Evolutionary conservation across 768 basidiomycete species (phyloP).

Genomic region (Tulasnella sp.): DNA sequence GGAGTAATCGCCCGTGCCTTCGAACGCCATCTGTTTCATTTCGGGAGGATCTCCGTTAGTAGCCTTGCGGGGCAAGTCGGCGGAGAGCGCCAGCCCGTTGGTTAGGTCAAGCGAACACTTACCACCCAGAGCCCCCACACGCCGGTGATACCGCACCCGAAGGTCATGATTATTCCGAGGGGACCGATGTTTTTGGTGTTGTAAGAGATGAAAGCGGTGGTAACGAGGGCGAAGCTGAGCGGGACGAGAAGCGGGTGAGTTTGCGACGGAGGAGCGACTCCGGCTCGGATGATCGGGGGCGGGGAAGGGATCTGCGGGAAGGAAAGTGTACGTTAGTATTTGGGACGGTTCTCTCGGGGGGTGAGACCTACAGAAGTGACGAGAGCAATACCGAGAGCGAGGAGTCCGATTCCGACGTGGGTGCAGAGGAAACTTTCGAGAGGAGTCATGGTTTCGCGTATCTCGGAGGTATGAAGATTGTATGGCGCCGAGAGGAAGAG

Average conservation of each 20-base stretch:
- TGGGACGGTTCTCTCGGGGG: slow-evolving; percentile 19
- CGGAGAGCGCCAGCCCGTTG: neutral
- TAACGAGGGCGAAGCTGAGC: slow-evolving; percentile 50
- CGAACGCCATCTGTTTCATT: slow-evolving; percentile 39
- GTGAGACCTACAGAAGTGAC: slow-evolving; percentile 51
- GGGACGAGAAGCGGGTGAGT: slow-evolving; percentile 56
- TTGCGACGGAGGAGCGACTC: neutral
- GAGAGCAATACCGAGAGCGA: slow-evolving; percentile 53
- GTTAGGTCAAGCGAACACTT: slow-evolving; percentile 33
- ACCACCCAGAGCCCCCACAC: slow-evolving; percentile 73
- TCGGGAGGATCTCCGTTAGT: too few species aligned
- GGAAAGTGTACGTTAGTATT: slow-evolving; percentile 15
- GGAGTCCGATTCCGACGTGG: slow-evolving; percentile 62
- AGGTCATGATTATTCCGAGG: slow-evolving; percentile 51
- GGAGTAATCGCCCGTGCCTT: slow-evolving; percentile 53
- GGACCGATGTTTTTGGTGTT: slow-evolving; percentile 54
- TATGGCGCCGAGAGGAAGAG: slow-evolving; percentile 59
- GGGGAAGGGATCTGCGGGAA: slow-evolving; percentile 13
- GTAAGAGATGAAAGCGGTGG: slow-evolving; percentile 63
- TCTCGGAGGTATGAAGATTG: slow-evolving; percentile 29
- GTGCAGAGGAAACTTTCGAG: slow-evolving; percentile 66
- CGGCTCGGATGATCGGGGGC: slow-evolving; percentile 40
- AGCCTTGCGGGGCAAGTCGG: too few species aligned
- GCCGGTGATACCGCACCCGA: slow-evolving; percentile 52
- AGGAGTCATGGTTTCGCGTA: slow-evolving; percentile 51